phyloP scores from a whole-genome alignment of 31 red algal species.

The Asparagopsis taxiformis region DNA sequence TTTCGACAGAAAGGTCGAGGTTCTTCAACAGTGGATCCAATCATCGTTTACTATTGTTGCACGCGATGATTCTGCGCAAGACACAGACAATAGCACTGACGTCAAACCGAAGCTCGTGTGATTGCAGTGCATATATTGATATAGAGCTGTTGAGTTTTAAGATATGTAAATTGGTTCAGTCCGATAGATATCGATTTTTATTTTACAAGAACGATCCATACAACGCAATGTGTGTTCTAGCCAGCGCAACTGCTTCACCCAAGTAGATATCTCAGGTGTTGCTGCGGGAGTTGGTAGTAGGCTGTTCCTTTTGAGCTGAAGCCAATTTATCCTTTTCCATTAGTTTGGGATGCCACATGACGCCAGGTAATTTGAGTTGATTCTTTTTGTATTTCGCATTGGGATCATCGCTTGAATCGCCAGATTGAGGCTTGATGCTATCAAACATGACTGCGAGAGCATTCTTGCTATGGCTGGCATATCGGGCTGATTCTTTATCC shows the following conservation, averaged over 20 bases:
- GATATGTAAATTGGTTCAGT: no score
- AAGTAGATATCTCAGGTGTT: no score
- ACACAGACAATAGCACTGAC: no score
- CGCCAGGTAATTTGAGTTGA: conserved; percentile 37
- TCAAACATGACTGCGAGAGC: conserved; percentile 61
- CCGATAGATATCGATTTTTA: no score
- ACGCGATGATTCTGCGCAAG: no score
- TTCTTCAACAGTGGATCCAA: conserved; percentile 2
- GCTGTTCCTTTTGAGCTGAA: no score
- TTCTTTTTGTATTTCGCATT: conserved; percentile 55
- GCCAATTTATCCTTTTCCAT: conserved; percentile 23
- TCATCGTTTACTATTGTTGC: background rate
- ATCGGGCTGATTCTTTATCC: conserved; percentile 37
- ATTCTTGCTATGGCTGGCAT: conserved; percentile 57
- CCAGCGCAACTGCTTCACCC: no score
- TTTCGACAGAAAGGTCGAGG: background rate
- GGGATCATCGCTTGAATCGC: background rate
- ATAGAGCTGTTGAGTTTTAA: no score
- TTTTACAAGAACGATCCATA: no score
- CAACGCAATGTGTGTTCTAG: no score
- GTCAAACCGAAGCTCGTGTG: conserved; percentile 25
- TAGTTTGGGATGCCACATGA: conserved; percentile 48
- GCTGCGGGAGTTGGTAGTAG: no score
- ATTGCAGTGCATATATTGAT: no score
- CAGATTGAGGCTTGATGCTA: conserved; percentile 17